phyloP scores from a whole-genome alignment of 1,284 basidiomycete genomes.

The Puccinia horiana region DNA sequence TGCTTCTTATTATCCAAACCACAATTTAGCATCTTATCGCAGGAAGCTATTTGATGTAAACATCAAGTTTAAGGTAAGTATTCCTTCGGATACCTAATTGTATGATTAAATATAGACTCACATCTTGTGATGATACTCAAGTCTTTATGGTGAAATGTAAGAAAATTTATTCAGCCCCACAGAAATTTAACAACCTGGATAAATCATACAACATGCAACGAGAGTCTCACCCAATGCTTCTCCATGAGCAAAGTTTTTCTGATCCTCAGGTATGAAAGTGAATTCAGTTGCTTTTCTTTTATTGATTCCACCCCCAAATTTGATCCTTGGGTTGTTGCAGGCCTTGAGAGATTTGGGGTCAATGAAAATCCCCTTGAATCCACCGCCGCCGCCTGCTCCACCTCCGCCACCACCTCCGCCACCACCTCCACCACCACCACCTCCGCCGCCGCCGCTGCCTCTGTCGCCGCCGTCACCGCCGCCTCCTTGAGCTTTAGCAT shows the following conservation, averaged over 20 bases:
- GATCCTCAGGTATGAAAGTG: neutral
- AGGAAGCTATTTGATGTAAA: slow-evolving; percentile 11
- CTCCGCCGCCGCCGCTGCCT: neutral
- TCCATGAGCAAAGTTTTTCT: slow-evolving; percentile 1
- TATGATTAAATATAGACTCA: neutral
- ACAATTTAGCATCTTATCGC: slow-evolving; percentile 31
- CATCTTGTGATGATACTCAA: slow-evolving; percentile 20
- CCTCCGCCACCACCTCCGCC: neutral
- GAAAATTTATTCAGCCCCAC: neutral
- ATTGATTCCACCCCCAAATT: slow-evolving; percentile 2
- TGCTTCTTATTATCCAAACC: neutral
- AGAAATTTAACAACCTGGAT: neutral
- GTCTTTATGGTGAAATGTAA: neutral
- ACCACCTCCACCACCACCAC: neutral
- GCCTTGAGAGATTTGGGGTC: neutral
- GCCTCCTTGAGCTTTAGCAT: neutral
- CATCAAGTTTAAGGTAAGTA: neutral
- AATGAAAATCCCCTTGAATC: slow-evolving; percentile 2
- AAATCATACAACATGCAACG: neutral
- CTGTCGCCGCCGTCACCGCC: neutral
- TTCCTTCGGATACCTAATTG: neutral
- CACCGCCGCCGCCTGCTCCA: neutral
- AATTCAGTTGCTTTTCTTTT: neutral
- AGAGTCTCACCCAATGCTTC: slow-evolving; percentile 13
- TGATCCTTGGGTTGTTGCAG: slow-evolving; percentile 18